Percentiles rank a stretch among this genome's conserved stretches.
phyloP scores from a whole-genome alignment of 2,329 filamentous ascomycete species.

The Monilinia aucupariae region DNA sequence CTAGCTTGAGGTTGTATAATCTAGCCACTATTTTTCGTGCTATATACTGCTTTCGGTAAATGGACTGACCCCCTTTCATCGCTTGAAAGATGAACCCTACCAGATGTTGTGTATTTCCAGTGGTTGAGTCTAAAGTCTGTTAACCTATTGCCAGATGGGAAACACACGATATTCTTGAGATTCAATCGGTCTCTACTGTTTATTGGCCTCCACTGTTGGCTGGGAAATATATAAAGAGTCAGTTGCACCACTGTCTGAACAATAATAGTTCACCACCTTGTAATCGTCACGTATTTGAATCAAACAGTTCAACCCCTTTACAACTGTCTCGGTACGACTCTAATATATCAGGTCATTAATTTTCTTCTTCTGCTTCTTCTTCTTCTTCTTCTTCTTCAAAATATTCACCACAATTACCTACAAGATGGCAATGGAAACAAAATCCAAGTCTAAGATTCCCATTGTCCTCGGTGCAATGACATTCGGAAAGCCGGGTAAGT shows the following conservation, averaged over 20 bases:
- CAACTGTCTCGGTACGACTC: neutral
- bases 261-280: neutral
- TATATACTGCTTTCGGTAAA: neutral
- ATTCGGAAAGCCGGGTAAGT: constrained; percentile 20
- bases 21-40: neutral
- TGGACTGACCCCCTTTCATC: neutral
- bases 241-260: neutral
- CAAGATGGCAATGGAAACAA: neutral
- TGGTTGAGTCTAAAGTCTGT: neutral
- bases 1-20: neutral
- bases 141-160: neutral
- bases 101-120: neutral
- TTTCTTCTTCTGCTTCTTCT: too few relatives aligned
- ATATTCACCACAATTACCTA: neutral
- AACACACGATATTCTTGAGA: neutral
- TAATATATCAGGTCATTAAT: neutral
- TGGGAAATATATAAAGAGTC: neutral
- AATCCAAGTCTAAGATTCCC: constrained; percentile 5
- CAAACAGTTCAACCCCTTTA: too few relatives aligned
- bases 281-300: too few relatives aligned
- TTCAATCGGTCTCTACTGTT: neutral
- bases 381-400: neutral
- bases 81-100: neutral
- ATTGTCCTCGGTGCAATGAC: constrained; percentile 30
- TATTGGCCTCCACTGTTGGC: too few relatives aligned